Evolutionary conservation across 2,329 filamentous ascomycete genomes (phyloP), one percentile per base, ranked within the genome.

Genomic region (Arthrinium phaeospermum): DNA sequence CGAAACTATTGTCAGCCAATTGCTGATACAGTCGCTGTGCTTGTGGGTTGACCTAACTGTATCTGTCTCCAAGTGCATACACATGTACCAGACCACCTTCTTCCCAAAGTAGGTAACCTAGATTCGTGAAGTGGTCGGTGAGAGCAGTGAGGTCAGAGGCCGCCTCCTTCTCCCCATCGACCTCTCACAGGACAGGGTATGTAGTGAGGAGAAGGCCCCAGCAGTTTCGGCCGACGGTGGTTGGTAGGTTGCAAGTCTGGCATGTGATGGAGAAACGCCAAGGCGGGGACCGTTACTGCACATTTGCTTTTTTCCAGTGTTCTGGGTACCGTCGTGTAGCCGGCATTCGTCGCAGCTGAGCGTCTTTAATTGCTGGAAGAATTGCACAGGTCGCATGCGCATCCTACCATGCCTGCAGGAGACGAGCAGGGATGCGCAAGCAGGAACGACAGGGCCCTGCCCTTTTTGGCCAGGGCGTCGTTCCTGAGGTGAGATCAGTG

Each of bases 211-310:
- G 57, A 64, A 61, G 16, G 19, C 19, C 34, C 34, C 57, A 41
- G 57, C 57, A 64, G 57, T 41, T 64, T 64, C 34, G 57, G 57
- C 57, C 57, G 57, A 64, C 57, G 57, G 57, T 64, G 57, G 57
- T 34, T 64, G 57, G 57, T n/a, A 41, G 22, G 34, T 64, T 64
- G 57, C 57, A 64, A 64, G 57, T 41, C 57, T 64, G 57, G 57
- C 57, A 64, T 64, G 57, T 64, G 57, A 64, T 64, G 57, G 57
- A 41, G 57, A 64, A 64, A 41, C 34, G 34, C 57, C 57, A 64
- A 64, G 57, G 57, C 30, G 57, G 57, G 34, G 57, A 30, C 57
- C 34, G 57, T 64, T 64, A 34, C n/a, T 41, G 41, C 30, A 41
- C 57, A 41, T 34, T 34, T 30, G 7, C 27, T 57, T 16, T 64